These are phyloP conservation scores for Paraphaeosphaeria minitans DNA, from an alignment of 2,329 filamentous ascomycete genomes.

Conservation along the genomic window DNA sequence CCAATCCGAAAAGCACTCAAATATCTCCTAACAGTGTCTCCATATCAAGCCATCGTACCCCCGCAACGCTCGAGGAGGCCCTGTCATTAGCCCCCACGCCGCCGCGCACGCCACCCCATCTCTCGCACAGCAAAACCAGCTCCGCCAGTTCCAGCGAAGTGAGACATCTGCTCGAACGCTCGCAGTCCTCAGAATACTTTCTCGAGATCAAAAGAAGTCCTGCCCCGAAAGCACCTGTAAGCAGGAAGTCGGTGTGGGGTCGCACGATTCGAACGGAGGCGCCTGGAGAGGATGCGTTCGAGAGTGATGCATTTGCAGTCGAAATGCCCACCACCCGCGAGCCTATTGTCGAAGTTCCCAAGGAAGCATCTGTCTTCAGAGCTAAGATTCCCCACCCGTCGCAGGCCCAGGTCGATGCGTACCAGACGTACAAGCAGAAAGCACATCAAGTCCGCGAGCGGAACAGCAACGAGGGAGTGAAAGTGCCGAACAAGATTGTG, in stretches of 20 bases:
- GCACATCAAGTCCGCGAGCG: constrained; percentile 29
- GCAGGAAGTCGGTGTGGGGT: constrained; percentile 29
- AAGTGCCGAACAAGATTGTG: constrained; percentile 30
- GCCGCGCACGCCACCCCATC: constrained; percentile 9
- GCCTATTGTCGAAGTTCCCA: constrained; percentile 28
- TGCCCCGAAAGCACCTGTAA: constrained; percentile 23
- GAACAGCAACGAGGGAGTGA: constrained; percentile 30
- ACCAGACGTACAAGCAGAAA: constrained; percentile 36
- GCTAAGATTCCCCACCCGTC: constrained; percentile 21
- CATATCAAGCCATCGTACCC: constrained; percentile 16
- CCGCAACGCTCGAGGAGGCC: constrained; percentile 20
- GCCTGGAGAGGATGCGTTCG: constrained; percentile 33
- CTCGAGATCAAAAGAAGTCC: constrained; percentile 20
- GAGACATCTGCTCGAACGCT: constrained; percentile 23
- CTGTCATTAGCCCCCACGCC: constrained; percentile 15
- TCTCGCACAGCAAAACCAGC: constrained; percentile 7
- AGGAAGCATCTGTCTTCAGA: constrained; percentile 16
- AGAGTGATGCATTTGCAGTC: constrained; percentile 42
- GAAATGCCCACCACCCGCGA: constrained; percentile 42
- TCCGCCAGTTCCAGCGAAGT: constrained; percentile 12
- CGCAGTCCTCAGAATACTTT: constrained; percentile 22
- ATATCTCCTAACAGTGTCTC: constrained; percentile 21
- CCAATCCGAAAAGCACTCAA: constrained; percentile 18
- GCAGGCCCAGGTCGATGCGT: constrained; percentile 33
- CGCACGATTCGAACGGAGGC: constrained; percentile 37